Conservation (phyloP, 768 basidiomycete genomes). For the Phylloporus arenicola region DNA sequence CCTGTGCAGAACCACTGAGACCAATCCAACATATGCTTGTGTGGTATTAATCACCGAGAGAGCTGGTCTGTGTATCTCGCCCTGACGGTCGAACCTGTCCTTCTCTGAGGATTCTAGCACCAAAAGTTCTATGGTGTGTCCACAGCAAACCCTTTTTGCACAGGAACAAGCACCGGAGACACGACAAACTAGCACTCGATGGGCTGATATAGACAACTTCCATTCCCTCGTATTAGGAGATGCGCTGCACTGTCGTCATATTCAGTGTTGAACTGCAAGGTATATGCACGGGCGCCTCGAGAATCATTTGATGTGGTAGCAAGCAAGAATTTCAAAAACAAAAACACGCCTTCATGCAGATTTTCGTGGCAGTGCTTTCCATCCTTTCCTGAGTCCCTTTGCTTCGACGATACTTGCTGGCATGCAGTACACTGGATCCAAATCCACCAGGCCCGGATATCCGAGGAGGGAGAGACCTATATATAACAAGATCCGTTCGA, state of each 20-base stretch:
- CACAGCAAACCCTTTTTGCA: constrained; percentile 9
- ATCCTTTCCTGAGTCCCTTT: constrained; percentile 58
- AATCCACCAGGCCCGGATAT: constrained; percentile 74
- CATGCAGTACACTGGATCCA: constrained; percentile 98
- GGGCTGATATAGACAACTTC: constrained; percentile 10
- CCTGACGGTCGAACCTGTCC: not conserved
- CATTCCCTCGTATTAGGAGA: constrained; percentile 8
- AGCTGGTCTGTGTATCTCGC: constrained; percentile 1
- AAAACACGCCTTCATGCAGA: constrained; percentile 10
- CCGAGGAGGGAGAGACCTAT: constrained; percentile 85
- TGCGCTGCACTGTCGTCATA: constrained; percentile 8
- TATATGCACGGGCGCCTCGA: not conserved
- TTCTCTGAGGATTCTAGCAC: not conserved
- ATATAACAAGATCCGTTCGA: not conserved
- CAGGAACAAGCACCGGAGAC: constrained; percentile 8
- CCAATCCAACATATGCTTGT: not conserved
- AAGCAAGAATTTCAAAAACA: constrained; percentile 1
- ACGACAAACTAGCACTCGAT: not conserved
- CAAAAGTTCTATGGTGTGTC: not conserved
- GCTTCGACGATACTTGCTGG: constrained; percentile 68
- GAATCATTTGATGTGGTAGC: constrained; percentile 6
- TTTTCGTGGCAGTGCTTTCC: constrained; percentile 29
- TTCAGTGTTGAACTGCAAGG: not conserved
- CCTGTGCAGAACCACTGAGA: not conserved
- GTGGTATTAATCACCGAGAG: constrained; percentile 7